Percentiles rank a stretch among this genome's conserved stretches.
Evolutionary conservation across 345 rosid species (phyloP).

Genomic region (Pugionium cornutum): DNA sequence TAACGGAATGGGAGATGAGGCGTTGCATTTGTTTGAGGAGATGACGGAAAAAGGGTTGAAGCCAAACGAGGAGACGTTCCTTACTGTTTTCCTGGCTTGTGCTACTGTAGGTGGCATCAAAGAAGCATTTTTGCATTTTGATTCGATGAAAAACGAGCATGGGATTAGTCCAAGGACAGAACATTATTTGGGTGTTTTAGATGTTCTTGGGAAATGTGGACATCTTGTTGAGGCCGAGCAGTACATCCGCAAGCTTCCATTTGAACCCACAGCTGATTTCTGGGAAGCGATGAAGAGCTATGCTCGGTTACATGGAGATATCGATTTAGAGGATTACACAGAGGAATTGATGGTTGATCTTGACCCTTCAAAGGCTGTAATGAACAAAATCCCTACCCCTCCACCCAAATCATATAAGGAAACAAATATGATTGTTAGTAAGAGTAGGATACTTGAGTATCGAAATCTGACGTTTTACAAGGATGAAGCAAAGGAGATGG

Average conservation of each 20-base stretch:
- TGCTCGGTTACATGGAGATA: constrained; percentile 64
- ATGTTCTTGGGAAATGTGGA: constrained; percentile 69
- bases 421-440: constrained; percentile 67
- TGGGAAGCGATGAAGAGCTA: constrained; percentile 63
- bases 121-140: constrained; percentile 71
- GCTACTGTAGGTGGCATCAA: constrained; percentile 64
- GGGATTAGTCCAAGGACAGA: constrained; percentile 50
- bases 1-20: constrained; percentile 70
- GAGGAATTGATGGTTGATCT: constrained; percentile 61
- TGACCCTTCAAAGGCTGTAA: constrained; percentile 57
- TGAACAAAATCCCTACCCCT: constrained; percentile 56
- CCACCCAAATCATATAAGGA: constrained; percentile 55
- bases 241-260: constrained; percentile 55
- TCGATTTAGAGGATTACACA: constrained; percentile 63
- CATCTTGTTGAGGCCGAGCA: constrained; percentile 60
- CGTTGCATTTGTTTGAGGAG: constrained; percentile 71
- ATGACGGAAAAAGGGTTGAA: constrained; percentile 54
- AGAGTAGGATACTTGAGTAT: constrained; percentile 58
- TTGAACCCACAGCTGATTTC: constrained; percentile 55
- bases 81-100: constrained; percentile 60
- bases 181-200: constrained; percentile 63
- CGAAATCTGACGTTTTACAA: constrained; percentile 61
- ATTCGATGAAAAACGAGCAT: constrained; percentile 55
- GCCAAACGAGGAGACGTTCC: constrained; percentile 59
- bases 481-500: constrained; percentile 66